A percentile compares a stretch with the other conserved stretches of the same genome.
Conservation (phyloP, 768 basidiomycete species). For the Suillus weaverae region DNA sequence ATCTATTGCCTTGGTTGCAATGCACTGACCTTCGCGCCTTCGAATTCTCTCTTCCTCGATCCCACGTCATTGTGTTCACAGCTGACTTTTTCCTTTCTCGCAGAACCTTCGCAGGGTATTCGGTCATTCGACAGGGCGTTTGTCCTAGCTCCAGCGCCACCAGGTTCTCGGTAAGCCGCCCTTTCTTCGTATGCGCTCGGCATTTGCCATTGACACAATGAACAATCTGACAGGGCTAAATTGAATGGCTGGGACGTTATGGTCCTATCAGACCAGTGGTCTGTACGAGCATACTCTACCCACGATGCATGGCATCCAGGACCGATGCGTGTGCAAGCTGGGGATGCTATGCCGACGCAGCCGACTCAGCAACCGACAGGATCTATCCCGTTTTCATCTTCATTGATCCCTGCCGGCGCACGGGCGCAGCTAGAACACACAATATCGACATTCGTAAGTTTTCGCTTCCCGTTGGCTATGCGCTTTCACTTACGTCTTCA, state of each 20-base stretch:
- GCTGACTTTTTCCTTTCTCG: slow-evolving; percentile 19
- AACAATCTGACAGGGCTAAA: slow-evolving; percentile 56
- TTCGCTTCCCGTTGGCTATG: slow-evolving; percentile 13
- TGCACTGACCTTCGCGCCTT: neutral
- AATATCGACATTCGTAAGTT: slow-evolving; percentile 58
- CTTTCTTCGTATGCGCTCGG: slow-evolving; percentile 3
- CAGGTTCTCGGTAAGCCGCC: slow-evolving; percentile 75
- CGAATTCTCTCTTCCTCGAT: neutral
- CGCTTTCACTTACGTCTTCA: slow-evolving; percentile 16
- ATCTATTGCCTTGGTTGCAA: slow-evolving; percentile 2
- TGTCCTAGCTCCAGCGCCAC: slow-evolving; percentile 76
- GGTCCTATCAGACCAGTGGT: slow-evolving; percentile 87
- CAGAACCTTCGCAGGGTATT: slow-evolving; percentile 73
- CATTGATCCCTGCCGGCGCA: slow-evolving; percentile 34
- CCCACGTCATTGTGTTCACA: slow-evolving; percentile 7
- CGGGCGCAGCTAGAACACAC: slow-evolving; percentile 46
- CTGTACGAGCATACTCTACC: slow-evolving; percentile 81
- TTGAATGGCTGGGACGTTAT: slow-evolving; percentile 85
- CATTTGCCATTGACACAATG: slow-evolving; percentile 13
- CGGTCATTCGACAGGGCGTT: slow-evolving; percentile 95
- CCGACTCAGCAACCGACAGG: slow-evolving; percentile 18
- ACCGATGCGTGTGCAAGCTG: slow-evolving; percentile 69
- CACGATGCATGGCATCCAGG: slow-evolving; percentile 79
- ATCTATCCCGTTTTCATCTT: slow-evolving; percentile 25
- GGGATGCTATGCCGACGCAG: slow-evolving; percentile 25